phyloP scores from a whole-genome alignment of 2,329 filamentous ascomycete species.

The Corniculantispora saksenae region DNA sequence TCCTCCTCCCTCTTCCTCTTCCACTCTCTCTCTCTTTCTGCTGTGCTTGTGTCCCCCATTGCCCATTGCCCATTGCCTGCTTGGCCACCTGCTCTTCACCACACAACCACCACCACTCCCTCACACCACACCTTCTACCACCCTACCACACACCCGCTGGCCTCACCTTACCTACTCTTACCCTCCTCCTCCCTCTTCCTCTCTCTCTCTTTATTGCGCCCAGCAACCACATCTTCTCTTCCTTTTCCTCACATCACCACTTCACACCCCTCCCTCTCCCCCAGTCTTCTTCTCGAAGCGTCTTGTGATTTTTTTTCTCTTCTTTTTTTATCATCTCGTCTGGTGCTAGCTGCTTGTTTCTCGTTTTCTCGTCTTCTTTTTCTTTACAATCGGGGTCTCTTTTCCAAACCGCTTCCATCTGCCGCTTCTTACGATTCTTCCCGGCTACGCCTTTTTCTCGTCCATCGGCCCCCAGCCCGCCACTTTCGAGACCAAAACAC shows the following conservation, averaged over 20 bases:
- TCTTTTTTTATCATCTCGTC: slow-evolving; percentile 1
- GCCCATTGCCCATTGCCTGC: no score
- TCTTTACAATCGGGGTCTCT: background rate
- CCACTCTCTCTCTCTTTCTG: background rate
- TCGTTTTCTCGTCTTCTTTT: background rate
- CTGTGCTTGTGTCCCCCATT: no score
- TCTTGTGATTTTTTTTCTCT: slow-evolving; percentile 18
- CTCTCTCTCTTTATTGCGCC: background rate
- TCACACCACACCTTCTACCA: background rate
- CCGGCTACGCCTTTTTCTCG: slow-evolving; percentile 8
- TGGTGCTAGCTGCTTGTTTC: background rate
- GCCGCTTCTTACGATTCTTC: slow-evolving; percentile 1
- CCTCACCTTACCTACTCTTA: slow-evolving; percentile 2
- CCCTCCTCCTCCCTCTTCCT: no score
- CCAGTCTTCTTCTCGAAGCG: background rate
- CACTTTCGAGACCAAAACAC: slow-evolving; percentile 3
- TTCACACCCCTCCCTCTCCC: slow-evolving; percentile 10
- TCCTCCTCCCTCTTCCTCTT: no score
- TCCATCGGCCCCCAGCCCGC: slow-evolving; percentile 10
- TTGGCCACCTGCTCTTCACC: background rate
- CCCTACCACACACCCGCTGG: background rate
- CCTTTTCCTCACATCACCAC: slow-evolving; percentile 18
- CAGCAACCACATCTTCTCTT: slow-evolving; percentile 9
- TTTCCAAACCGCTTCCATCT: background rate
- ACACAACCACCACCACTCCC: background rate